Percentiles rank a stretch among this genome's conserved stretches.
Conservation (phyloP, 495 filamentous ascomycete species). For the Neurospora tetrasperma region DNA sequence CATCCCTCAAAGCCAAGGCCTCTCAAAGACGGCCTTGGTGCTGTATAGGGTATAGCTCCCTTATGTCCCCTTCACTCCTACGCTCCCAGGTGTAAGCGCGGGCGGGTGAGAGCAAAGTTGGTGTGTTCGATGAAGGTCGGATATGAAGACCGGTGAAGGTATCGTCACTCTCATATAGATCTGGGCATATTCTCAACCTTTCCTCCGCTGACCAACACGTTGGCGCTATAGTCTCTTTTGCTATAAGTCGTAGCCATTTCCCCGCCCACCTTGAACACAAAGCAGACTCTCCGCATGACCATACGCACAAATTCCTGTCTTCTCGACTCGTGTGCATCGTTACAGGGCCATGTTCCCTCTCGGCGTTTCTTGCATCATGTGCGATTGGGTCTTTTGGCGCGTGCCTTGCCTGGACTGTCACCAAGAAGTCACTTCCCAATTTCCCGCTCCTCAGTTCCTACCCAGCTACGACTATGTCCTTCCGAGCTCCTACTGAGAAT, state of each 20-base stretch:
- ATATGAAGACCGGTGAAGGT: constrained; percentile 21
- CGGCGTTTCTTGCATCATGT: not conserved
- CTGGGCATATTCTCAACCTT: not conserved
- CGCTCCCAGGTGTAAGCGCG: not conserved
- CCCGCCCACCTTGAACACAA: not conserved
- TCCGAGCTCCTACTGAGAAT: too few relatives aligned
- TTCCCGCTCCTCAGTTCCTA: not conserved
- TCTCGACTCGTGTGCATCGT: not conserved
- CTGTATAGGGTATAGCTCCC: not conserved
- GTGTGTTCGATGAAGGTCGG: constrained; percentile 16
- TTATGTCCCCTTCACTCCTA: not conserved
- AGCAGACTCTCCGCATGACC: not conserved
- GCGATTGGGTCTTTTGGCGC: not conserved
- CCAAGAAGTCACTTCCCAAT: not conserved
- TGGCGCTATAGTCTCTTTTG: not conserved
- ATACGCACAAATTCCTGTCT: not conserved
- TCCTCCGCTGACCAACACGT: not conserved
- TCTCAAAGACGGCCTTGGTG: not conserved
- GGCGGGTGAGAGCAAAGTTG: constrained; percentile 8
- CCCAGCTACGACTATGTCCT: not conserved
- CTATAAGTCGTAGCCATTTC: not conserved
- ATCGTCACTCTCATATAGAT: not conserved
- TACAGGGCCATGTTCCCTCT: not conserved
- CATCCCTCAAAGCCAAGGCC: not conserved
- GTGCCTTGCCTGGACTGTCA: not conserved